Evolutionary conservation across 169 alveolate genomes (phyloP), one percentile per base, ranked within the genome.

Genomic region (Plasmodium chabaudi): DNA sequence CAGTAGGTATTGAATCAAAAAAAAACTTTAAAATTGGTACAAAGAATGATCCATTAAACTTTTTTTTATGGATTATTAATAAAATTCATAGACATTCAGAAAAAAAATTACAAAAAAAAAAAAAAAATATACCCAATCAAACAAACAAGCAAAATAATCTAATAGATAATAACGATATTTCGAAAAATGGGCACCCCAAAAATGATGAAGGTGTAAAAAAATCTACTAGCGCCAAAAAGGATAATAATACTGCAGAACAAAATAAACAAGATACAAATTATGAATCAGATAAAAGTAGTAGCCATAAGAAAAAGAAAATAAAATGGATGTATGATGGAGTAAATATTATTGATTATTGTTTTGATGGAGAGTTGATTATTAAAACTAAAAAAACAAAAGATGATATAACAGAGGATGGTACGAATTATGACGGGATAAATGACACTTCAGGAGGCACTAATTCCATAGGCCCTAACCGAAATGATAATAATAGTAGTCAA

Each of bases 1-100:
- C 96, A 13, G 94, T 94, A 15, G 95, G 96, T 39, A 92, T 94
- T 27, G 95, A 93, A 27, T 92, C 96, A 5, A 82, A 79, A 23
- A 94, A 94, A 10, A 64, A 42, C 53, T 94, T 92, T 79, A 94
- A 92, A 63, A 96, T 98, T 2, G 98, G 98, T 1, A 92, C 94
- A 64, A 95, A 97, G 90, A 94, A 96, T 64, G 99, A 98, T 91
- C 99, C 99, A 0, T 95, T 96, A 39, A 93, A 95, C n/a, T 96
- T 98, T 69, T 74, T 98, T 59, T 88, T 97, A 7, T 98, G 99
- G 99, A 88, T 96, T 72, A 61, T 98, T 65, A 95, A 94, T 84
- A 84, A 94, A 60, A 87, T 96, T 46, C 95, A 97, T 91, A 87
- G 87, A 12, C 93, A 89, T 84, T 59, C 75, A 15, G 65, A 82